phyloP scores from a whole-genome alignment of 164 flowering plant species.

The Aristolochia fimbriata region DNA sequence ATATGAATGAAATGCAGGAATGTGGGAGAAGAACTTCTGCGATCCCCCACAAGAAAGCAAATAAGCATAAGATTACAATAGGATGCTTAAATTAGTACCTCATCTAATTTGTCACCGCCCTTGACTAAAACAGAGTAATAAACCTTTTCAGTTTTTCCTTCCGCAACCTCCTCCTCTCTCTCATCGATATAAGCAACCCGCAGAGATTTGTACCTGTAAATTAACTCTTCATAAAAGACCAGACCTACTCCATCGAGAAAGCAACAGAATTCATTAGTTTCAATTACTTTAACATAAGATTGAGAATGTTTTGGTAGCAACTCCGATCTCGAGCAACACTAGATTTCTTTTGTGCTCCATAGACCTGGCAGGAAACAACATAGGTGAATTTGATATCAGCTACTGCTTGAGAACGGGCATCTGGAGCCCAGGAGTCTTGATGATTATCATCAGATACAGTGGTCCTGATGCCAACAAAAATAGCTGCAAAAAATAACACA shows the following conservation, averaged over 20 bases:
- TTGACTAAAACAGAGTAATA: constrained; percentile 91
- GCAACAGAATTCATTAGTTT: background rate
- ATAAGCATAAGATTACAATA: no score
- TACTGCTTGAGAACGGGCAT: constrained; percentile 51
- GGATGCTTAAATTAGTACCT: constrained; percentile 35
- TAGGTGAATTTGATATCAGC: constrained; percentile 95
- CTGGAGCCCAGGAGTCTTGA: constrained; percentile 17
- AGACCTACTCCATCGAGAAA: background rate
- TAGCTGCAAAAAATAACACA: constrained; percentile 31
- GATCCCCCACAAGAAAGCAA: no score
- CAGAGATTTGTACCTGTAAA: constrained; percentile 67
- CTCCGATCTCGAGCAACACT: constrained; percentile 46
- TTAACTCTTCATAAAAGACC: background rate
- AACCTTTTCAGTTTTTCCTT: constrained; percentile 50
- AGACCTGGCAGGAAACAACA: constrained; percentile 96
- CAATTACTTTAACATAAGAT: constrained; percentile 81
- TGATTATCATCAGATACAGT: constrained; percentile 17
- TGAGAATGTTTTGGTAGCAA: constrained; percentile 71
- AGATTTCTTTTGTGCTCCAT: constrained; percentile 82
- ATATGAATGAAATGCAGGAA: no score
- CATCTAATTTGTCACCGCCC: constrained; percentile 91
- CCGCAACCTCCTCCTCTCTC: constrained; percentile 63
- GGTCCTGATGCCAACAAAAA: constrained; percentile 36
- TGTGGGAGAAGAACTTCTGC: no score
- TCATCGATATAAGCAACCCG: constrained; percentile 96